Evolutionary conservation across 2,329 filamentous ascomycete species (phyloP).

Genomic region (Xylaria polymorpha): DNA sequence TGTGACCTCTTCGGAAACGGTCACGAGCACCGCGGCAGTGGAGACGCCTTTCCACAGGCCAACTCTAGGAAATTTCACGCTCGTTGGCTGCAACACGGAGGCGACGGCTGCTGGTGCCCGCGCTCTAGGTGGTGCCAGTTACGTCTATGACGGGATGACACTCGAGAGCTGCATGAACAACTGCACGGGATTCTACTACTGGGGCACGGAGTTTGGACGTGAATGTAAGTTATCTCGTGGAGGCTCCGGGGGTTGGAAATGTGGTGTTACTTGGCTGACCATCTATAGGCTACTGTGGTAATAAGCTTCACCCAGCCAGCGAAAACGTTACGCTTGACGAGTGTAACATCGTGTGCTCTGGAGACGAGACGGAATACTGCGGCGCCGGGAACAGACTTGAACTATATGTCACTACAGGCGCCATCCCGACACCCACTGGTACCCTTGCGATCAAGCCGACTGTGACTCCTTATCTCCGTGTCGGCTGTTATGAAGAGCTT

Average conservation of each 20-base stretch:
- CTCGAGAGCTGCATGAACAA: conserved; percentile 60
- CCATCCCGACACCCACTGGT: conserved; percentile 51
- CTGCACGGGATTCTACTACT: conserved; percentile 61
- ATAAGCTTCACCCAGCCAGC: conserved; percentile 53
- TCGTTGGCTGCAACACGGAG: conserved; percentile 64
- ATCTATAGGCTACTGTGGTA: conserved; percentile 59
- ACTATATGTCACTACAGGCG: conserved; percentile 57
- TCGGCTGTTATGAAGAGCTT: conserved; percentile 57
- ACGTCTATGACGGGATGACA: conserved; percentile 62
- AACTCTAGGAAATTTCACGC: conserved; percentile 57
- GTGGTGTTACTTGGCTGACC: conserved; percentile 31
- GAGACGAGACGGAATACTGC: conserved; percentile 56
- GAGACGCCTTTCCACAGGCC: conserved; percentile 53
- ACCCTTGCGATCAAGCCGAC: conserved; percentile 51
- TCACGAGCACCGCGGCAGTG: conserved; percentile 46
- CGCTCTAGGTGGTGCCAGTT: conserved; percentile 56
- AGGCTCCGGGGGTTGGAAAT: background rate
- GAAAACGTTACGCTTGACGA: conserved; percentile 49
- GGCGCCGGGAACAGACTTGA: conserved; percentile 58
- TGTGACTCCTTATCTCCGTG: conserved; percentile 52
- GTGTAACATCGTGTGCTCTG: conserved; percentile 57
- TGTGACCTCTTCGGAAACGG: conserved; percentile 43
- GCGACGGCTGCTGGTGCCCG: conserved; percentile 52
- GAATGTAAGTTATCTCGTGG: conserved; percentile 55
- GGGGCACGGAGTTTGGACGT: conserved; percentile 63